Evolutionary conservation across 805 yeast genomes (phyloP), one percentile per base, ranked within the genome.

Genomic region (Barnettozyma californica): DNA sequence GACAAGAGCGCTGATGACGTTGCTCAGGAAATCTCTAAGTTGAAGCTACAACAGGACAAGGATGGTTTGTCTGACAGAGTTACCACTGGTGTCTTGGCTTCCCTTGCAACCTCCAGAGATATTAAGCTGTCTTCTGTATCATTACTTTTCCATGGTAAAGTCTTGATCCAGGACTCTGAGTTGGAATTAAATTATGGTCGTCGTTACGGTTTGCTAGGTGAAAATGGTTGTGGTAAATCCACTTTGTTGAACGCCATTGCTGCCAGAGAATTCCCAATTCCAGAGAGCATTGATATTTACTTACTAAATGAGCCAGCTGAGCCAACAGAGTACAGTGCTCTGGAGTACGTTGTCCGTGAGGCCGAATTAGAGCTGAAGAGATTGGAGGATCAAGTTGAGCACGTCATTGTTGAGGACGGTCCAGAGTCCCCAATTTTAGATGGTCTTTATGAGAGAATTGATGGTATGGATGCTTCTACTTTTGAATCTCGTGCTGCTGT

Each of bases 221-320:
- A 91, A 71, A 94, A 94, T 70, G 99, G 99, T 57, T 94, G 98
- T 75, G 99, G 99, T 75, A 94, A 94, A 73, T 90, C 97, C 43
- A 94, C 99, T 21, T 83, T 94, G 62, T 74, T 94, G 67, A 88
- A 88, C 70, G 86, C 98, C 37, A 70, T 94, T 61, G 97, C 98
- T 50, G 95, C 96, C 45, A 82, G 96, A 69, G 99, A 94, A 72
- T 94, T 78, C 72, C 99, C 99, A 50, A 78, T 92, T 59, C 98
- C 99, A 40, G 94, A 84, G 57, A 79, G 76, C 56, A 88, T 94
- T 59, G 99, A 94, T 74, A 78, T 94, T 51, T 94, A 94, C 65
- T 74, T 94, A 58, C 78, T 94, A 70, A 94, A 94, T 70, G 99
- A 94, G 76, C 98, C 99, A 37, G 99, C 99, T 53, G 96, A 83